Percentiles rank a stretch among this genome's conserved stretches.
These are phyloP conservation scores for Epichloe amarillans DNA, from an alignment of 2,329 filamentous ascomycete genomes.

Conservation along the genomic window DNA sequence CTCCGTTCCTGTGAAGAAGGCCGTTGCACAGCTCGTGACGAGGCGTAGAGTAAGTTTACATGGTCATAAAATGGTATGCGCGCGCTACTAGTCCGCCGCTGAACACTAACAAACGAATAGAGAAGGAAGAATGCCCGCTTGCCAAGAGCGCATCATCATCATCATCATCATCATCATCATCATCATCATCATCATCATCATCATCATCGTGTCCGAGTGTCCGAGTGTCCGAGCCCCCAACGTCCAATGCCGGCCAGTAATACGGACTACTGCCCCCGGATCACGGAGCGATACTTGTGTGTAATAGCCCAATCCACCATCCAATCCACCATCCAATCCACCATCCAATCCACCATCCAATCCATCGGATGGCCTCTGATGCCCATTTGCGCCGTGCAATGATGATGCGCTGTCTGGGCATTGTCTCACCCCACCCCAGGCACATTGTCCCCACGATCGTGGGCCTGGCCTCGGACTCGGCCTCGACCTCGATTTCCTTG, in stretches of 20 bases:
- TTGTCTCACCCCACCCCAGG: conserved; percentile 9
- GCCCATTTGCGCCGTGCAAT: conserved; percentile 17
- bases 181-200: too few species aligned
- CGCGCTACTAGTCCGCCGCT: too few species aligned
- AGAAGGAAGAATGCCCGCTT: too few species aligned
- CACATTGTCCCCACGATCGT: conserved; percentile 11
- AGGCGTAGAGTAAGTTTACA: too few species aligned
- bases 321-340: too few species aligned
- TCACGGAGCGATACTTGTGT: not conserved
- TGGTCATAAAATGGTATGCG: too few species aligned
- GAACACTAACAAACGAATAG: too few species aligned
- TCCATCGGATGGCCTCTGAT: conserved; percentile 27
- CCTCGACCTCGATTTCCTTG: not conserved
- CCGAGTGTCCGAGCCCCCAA: too few species aligned
- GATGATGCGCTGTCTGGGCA: conserved; percentile 7
- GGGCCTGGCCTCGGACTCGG: not conserved
- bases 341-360: conserved; percentile 31
- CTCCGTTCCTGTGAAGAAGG: not conserved
- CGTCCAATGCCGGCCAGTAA: too few species aligned
- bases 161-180: too few species aligned
- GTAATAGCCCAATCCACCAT: conserved; percentile 23
- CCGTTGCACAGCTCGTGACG: not conserved
- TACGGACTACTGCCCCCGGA: not conserved
- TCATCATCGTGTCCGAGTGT: too few species aligned
- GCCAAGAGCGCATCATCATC: too few species aligned